Evolutionary conservation across 768 basidiomycete species (phyloP).

Genomic region (Lactarius pseudohatsudake): DNA sequence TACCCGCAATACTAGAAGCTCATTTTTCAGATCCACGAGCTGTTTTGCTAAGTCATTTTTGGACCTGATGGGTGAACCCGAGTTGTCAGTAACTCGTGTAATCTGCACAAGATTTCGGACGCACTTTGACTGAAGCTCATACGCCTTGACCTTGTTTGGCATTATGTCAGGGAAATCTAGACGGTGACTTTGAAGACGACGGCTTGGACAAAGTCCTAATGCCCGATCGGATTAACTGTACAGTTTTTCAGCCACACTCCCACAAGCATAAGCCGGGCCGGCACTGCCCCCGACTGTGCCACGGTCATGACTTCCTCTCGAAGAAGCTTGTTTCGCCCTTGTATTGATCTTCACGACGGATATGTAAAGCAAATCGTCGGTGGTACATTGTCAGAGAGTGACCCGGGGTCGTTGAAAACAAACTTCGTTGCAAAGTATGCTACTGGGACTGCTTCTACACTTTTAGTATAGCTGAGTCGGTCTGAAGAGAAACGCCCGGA

Average conservation of each 20-base stretch:
- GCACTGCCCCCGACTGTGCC: no score
- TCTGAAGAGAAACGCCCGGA: slow-evolving; percentile 65
- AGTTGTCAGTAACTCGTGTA: not conserved
- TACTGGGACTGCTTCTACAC: slow-evolving; percentile 1
- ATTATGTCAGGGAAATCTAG: slow-evolving; percentile 47
- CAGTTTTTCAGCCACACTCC: slow-evolving; percentile 47
- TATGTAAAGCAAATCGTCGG: slow-evolving; percentile 98
- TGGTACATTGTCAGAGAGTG: slow-evolving; percentile 76
- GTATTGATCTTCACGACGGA: slow-evolving; percentile 95
- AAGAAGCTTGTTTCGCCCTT: slow-evolving; percentile 74
- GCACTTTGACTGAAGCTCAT: slow-evolving; percentile 95
- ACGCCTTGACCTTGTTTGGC: slow-evolving; percentile 93
- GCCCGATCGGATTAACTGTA: slow-evolving; percentile 38
- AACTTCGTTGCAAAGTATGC: slow-evolving; percentile 90
- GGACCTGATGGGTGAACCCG: slow-evolving; percentile 52
- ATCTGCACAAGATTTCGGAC: slow-evolving; percentile 31
- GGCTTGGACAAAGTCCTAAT: slow-evolving; percentile 37
- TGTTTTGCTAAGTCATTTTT: slow-evolving; percentile 97
- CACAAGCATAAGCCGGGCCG: slow-evolving; percentile 30
- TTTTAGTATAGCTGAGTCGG: slow-evolving; percentile 23
- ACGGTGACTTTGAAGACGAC: slow-evolving; percentile 40
- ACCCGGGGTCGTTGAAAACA: slow-evolving; percentile 64
- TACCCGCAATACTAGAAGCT: slow-evolving; percentile 91
- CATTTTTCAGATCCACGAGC: slow-evolving; percentile 89
- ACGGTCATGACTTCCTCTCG: slow-evolving; percentile 24